Evolutionary conservation across 768 basidiomycete genomes (phyloP), one percentile per base, ranked within the genome.

Genomic region (Antrodiella citrinella): DNA sequence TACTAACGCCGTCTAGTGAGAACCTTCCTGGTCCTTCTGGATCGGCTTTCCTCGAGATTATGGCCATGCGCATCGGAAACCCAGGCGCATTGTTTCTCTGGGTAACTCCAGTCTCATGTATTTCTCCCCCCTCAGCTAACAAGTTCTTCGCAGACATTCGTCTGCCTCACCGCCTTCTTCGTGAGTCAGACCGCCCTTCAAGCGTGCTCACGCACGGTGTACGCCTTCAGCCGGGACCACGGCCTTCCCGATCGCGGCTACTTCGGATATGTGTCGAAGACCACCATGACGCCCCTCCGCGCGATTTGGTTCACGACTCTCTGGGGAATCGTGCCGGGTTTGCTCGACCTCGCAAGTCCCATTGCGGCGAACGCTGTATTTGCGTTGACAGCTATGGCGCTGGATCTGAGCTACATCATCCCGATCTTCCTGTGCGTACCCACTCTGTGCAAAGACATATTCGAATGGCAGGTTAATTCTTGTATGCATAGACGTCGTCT

Each of bases 91-190:
- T 92, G 45, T 74, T 85, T 50, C 74, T 92, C 41, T 94, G 91
- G 91, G 82, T 82, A 62, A 44, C 63, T 61, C 44, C 38, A 4
- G 24, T 7, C 40, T 35, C 26, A n/a, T n/a, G n/a, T n/a, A n/a
- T n/a, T n/a, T n/a, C n/a, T n/a, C n/a, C n/a, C n/a, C n/a, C n/a
- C n/a, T n/a, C n/a, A n/a, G n/a, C 39, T 41, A 7, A 25, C 45
- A n/a, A 20, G 25, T 20, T 19, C 19, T 47, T 12, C 9, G 21
- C 52, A 83, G 82, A 72, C 72, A 12, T 81, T 84, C 54, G 85
- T 90, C 24, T 91, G 90, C 71, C 62, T 88, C 51, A 89, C 90
- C 13, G 91, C 91, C 0, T 92, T 90, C 71, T 89, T 89, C 63
- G 87, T 89, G 52, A 79, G 78, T 7, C 86, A 88, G 65, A 82